A percentile compares a stretch with the other conserved stretches of the same genome.
These are phyloP conservation scores for Massarina eburnea DNA, from an alignment of 2,329 filamentous ascomycete genomes.

Conservation along the genomic window DNA sequence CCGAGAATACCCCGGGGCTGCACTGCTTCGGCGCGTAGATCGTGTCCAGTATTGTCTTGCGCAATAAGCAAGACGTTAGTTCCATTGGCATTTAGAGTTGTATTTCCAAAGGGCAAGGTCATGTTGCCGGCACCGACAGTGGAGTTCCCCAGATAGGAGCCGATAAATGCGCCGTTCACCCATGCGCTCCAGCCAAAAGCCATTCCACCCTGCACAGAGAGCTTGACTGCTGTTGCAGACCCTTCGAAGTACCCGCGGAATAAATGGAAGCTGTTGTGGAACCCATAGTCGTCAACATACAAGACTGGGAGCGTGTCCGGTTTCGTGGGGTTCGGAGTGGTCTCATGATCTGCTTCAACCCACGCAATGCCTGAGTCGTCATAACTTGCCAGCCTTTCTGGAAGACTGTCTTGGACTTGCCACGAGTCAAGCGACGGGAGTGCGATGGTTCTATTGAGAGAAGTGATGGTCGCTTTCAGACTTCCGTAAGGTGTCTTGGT, in stretches of 20 bases:
- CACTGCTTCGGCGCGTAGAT: slow-evolving; percentile 53
- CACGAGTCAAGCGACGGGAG: slow-evolving; percentile 50
- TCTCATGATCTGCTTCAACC: slow-evolving; percentile 42
- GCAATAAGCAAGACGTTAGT: slow-evolving; percentile 57
- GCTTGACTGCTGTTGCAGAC: slow-evolving; percentile 46
- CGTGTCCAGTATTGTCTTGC: slow-evolving; percentile 63
- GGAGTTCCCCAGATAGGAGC: slow-evolving; percentile 57
- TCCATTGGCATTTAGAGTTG: slow-evolving; percentile 44
- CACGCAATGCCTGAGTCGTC: slow-evolving; percentile 48
- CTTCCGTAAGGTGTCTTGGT: slow-evolving; percentile 40
- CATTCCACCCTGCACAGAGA: slow-evolving; percentile 57
- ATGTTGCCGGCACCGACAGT: slow-evolving; percentile 39
- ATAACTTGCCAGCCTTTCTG: slow-evolving; percentile 51
- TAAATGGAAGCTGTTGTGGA: slow-evolving; percentile 46
- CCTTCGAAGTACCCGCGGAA: slow-evolving; percentile 47
- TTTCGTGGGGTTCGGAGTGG: slow-evolving; percentile 42
- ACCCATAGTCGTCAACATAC: slow-evolving; percentile 47
- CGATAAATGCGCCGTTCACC: slow-evolving; percentile 60
- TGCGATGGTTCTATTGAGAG: slow-evolving; percentile 23
- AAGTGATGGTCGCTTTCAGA: slow-evolving; percentile 33
- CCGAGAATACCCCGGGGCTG: slow-evolving; percentile 57
- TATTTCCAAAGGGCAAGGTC: slow-evolving; percentile 55
- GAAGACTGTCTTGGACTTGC: slow-evolving; percentile 53
- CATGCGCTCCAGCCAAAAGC: slow-evolving; percentile 61
- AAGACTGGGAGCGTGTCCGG: slow-evolving; percentile 44